Base-by-base conservation (phyloP, 2,329 filamentous ascomycete genomes). In the Raffaelea deltoideospora region DNA sequence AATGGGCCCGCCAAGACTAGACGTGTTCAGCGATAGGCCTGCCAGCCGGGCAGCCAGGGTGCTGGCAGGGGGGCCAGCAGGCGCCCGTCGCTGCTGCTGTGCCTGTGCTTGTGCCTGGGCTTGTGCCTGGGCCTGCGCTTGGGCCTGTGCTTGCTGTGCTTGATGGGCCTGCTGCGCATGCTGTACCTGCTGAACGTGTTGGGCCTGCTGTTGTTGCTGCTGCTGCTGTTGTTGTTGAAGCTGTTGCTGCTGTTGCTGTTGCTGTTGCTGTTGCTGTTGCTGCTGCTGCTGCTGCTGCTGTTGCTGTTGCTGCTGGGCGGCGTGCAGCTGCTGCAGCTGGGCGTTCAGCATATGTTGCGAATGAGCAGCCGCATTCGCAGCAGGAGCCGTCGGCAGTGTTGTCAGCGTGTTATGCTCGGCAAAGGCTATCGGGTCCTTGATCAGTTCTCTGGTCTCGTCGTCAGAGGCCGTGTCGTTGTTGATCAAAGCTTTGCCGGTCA, bases 331-430 rank as follows among this genome's bases (percentile, higher is more conserved):
- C 19, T 14, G 31, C 13, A n/a, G n/a, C n/a, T n/a, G n/a, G n/a
- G n/a, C n/a, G n/a, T n/a, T 22, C n/a, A 30, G 28, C n/a, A 17
- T 8, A 30, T 30, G 28, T 13, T 14, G 26, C 26, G n/a, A n/a
- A n/a, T n/a, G n/a, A n/a, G 26, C 26, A 13, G 26, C 29, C 9
- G 34, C 31, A 8, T 27, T 22, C 2, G 20, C 21, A 1, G n/a
- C 29, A 18, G 33, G 18, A 18, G 31, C 58, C n/a, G n/a, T n/a
- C n/a, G n/a, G n/a, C n/a, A n/a, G n/a, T n/a, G n/a, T n/a, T n/a
- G n/a, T n/a, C n/a, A n/a, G n/a, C 37, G 70, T 63, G 2, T 76
- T 78, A 48, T 76, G 83, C 48, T 87, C 79, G 10, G 81, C 83
- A 50, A 77, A 85, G 9, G 71, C 76, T 31, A 82, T 65, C 0